Base-by-base conservation (phyloP, 345 rosid genomes). In the Erodium maritimum region DNA sequence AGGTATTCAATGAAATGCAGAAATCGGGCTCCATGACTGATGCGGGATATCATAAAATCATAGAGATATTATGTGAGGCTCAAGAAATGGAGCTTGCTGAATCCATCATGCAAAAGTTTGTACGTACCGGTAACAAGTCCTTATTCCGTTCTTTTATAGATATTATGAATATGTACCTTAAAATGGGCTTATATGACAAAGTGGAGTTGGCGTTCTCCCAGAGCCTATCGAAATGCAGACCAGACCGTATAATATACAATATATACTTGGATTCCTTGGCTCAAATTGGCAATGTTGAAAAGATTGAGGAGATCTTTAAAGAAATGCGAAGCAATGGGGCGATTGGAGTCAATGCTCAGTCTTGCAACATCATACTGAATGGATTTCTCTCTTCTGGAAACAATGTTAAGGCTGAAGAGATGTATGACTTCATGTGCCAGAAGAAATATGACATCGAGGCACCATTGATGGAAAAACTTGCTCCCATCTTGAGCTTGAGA, bases 191-290 rank as follows among this genome's bases (percentile, higher is more conserved):
- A 66, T 83, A 82, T 50, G 82, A 88, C 54, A 86, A 77, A 46
- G 22, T 86, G 61, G 77, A 72, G 65, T 68, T 60, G 21, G 61
- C 79, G 55, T 86, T 86, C 83, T 62, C 65, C 21, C 76, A 74
- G 42, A 84, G 95, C 65, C 78, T 71, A 54, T 74, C 77, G 81
- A 82, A 71, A 54, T 83, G 86, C 55, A 80, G 60, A 58, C 85
- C 89, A 18, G 83, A 82, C 63, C 80, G 82, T 68, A 69, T 73
- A 23, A 60, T 86, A 20, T 88, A 82, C 59, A 74, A 73, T 54
- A 71, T 86, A 42, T 83, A 83, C 82, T 70, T 88, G 80, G 84
- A 79, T 59, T 88, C 95, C 2, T 74, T 86, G 74, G 80, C 82
- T 42, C 68, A 71, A 64, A 61, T 54, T 0, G 81, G 89, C 1